phyloP scores from a whole-genome alignment of 495 filamentous ascomycete species.

The Penicillium bialowiezense region DNA sequence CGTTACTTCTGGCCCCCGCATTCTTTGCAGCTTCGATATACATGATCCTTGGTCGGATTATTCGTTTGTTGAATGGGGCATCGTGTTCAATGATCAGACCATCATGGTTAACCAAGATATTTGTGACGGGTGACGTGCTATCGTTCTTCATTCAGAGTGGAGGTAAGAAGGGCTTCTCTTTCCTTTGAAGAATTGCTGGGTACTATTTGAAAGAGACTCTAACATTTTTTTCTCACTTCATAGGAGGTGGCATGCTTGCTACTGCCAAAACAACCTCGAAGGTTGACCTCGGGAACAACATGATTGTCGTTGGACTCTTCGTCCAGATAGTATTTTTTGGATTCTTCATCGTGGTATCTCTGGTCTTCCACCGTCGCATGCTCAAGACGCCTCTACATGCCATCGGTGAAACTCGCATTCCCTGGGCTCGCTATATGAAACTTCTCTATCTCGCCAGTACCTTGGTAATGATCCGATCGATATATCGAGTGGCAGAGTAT shows the following conservation, averaged over 20 bases:
- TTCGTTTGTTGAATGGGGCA: conserved; percentile 42
- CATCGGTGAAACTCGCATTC: conserved; percentile 6
- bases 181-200: neutral
- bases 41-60: conserved; percentile 52
- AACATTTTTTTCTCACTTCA: conserved; percentile 31
- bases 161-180: conserved; percentile 18
- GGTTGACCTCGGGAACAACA: conserved; percentile 35
- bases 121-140: conserved; percentile 27
- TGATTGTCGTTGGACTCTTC: conserved; percentile 45
- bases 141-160: conserved; percentile 25
- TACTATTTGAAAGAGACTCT: neutral
- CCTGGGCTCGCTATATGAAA: conserved; percentile 48
- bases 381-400: conserved; percentile 45
- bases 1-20: conserved; percentile 30
- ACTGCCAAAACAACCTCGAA: conserved; percentile 18
- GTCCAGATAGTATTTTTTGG: conserved; percentile 45
- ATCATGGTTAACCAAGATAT: conserved; percentile 26
- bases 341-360: conserved; percentile 38
- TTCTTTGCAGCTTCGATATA: conserved; percentile 53
- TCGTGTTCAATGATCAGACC: conserved; percentile 12
- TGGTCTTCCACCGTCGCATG: conserved; percentile 38
- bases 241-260: conserved; percentile 25
- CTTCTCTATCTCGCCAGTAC: conserved; percentile 49
- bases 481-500: conserved; percentile 64
- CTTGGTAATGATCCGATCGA: conserved; percentile 57